Evolutionary conservation across 1,284 basidiomycete genomes (phyloP), one percentile per base, ranked within the genome.

Genomic region (Cystodermella granulosa): DNA sequence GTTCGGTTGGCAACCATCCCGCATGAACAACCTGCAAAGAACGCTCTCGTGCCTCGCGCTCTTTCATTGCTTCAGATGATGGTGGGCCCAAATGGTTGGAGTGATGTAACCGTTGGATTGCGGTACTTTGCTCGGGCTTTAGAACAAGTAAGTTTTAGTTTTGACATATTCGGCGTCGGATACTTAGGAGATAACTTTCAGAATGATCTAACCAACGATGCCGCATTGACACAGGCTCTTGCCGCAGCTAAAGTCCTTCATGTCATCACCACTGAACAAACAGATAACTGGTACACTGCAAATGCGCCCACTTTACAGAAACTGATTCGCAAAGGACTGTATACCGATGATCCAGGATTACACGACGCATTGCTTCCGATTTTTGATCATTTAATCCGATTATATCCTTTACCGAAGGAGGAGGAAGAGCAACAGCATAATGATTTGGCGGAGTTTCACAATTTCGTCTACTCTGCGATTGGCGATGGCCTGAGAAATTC

Each of bases 101-200:
- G 79, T n/a, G 92, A 95, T 59, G 91, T 98, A 14, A 88, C 87
- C 8, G 85, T 98, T 51, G 96, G 97, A 55, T 71, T 98, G 37
- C 82, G 84, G 43, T 96, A 86, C 67, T 96, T 97, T 69, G 80
- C 84, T 47, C 78, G 89, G 38, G 77, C 86, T 2, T 76, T 97
- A 41, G 85, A 88, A 54, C 82, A 84, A 73, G 91, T 90, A 57
- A 53, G 77, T 66, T 8, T 37, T 16, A 46, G 37, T 28, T 11
- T 26, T 21, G 26, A 24, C 16, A 37, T 22, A 8, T 3, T 14
- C 46, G 50, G 56, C 14, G 53, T 55, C 57, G 52, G 64, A 50
- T 34, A 8, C 51, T 49, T 41, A 17, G 11, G 8, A 13, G 11
- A 40, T 17, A 51, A 36, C 17, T n/a, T 48, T 18, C 51, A 87